These are phyloP conservation scores for Monilinia polystroma DNA, from an alignment of 2,329 filamentous ascomycete genomes.

Conservation along the genomic window DNA sequence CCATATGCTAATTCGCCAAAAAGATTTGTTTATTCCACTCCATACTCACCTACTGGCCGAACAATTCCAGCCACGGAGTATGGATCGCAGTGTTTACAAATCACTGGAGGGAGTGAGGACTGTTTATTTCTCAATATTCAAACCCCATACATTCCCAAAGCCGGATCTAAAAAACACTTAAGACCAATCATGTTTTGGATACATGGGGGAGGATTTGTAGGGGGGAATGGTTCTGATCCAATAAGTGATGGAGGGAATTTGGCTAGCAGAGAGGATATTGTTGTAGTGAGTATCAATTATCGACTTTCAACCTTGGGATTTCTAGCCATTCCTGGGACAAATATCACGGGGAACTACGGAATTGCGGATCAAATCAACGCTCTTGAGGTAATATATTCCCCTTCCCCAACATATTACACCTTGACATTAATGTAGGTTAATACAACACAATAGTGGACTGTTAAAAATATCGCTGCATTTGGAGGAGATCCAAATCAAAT, in stretches of 20 bases:
- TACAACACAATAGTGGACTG: constrained; percentile 45
- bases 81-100: constrained; percentile 39
- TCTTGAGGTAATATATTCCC: constrained; percentile 40
- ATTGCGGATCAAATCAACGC: constrained; percentile 53
- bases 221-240: constrained; percentile 33
- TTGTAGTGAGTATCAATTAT: constrained; percentile 37
- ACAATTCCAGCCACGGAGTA: constrained; percentile 48
- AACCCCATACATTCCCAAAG: constrained; percentile 40
- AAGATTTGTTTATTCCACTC: constrained; percentile 43
- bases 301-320: constrained; percentile 36
- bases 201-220: constrained; percentile 41
- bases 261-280: constrained; percentile 36
- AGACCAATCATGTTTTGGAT: constrained; percentile 42
- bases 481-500: constrained; percentile 49
- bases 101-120: constrained; percentile 39
- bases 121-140: constrained; percentile 42
- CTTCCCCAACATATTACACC: neutral
- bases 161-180: constrained; percentile 28
- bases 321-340: constrained; percentile 51
- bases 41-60: constrained; percentile 47
- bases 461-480: constrained; percentile 47
- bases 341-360: constrained; percentile 53
- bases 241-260: constrained; percentile 36
- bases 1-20: constrained; percentile 34
- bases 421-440: neutral